Conservation (phyloP, 2,329 filamentous ascomycete genomes). For the Aspergillus candidus region DNA sequence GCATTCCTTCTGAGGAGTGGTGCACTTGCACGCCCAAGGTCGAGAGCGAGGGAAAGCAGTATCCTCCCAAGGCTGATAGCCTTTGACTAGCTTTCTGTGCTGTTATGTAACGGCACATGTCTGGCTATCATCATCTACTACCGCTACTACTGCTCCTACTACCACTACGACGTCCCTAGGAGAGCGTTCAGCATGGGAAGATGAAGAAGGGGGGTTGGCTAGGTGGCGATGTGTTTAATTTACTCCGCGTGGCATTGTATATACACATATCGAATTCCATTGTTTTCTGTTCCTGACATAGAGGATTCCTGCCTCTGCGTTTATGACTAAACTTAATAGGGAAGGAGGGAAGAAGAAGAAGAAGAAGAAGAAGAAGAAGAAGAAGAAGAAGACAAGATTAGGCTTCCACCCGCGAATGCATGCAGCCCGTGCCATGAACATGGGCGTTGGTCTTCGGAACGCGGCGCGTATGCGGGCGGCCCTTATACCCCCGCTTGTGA, state of each 20-base stretch:
- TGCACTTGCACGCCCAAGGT: constrained; percentile 62
- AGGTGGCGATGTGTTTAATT: background rate
- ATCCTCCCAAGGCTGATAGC: constrained; percentile 56
- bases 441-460: constrained; percentile 11
- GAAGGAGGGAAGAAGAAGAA: too few species aligned
- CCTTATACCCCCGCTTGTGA: background rate
- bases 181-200: background rate
- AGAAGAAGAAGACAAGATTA: background rate
- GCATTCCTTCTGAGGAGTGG: constrained; percentile 52
- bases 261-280: background rate
- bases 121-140: too few species aligned
- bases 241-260: background rate
- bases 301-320: too few species aligned
- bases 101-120: constrained; percentile 4
- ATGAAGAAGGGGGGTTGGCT: background rate
- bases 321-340: too few species aligned
- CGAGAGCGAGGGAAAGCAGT: constrained; percentile 54
- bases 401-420: constrained; percentile 14
- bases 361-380: too few species aligned
- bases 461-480: background rate
- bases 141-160: too few species aligned
- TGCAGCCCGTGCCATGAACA: constrained; percentile 17
- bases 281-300: too few species aligned
- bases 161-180: background rate
- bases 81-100: constrained; percentile 33